These are phyloP conservation scores for Hymenotorrendiella dingleyae DNA, from an alignment of 2,329 filamentous ascomycete genomes.

Conservation along the genomic window DNA sequence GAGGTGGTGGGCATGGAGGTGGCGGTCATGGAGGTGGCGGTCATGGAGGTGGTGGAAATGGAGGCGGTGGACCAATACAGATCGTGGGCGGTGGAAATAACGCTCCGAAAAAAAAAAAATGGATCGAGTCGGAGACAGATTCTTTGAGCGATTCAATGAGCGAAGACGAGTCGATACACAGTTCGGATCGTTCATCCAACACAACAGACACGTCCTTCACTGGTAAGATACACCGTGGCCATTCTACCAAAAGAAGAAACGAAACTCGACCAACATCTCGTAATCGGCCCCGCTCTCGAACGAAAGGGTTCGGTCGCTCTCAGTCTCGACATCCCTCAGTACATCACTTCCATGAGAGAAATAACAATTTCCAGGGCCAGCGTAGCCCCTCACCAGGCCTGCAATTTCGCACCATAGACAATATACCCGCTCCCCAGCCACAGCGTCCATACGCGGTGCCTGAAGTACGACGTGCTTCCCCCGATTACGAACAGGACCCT, in stretches of 20 bases:
- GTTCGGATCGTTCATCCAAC: constrained; percentile 2
- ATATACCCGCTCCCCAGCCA: constrained; percentile 9
- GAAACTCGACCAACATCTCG: too few relatives aligned
- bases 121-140: too few relatives aligned
- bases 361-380: constrained; percentile 13
- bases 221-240: too few relatives aligned
- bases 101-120: too few relatives aligned
- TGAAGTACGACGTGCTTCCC: constrained; percentile 16
- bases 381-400: constrained; percentile 16
- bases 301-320: not conserved
- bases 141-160: constrained; percentile 9
- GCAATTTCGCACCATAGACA: constrained; percentile 1
- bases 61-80: too few relatives aligned
- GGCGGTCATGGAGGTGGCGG: too few relatives aligned
- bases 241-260: too few relatives aligned
- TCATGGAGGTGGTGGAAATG: too few relatives aligned
- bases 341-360: constrained; percentile 14
- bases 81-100: too few relatives aligned
- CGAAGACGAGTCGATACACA: constrained; percentile 6
- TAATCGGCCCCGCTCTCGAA: too few relatives aligned
- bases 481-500: constrained; percentile 11
- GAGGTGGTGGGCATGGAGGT: too few relatives aligned
- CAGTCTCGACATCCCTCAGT: constrained; percentile 4
- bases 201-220: too few relatives aligned
- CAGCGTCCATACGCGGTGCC: constrained; percentile 13